Evolutionary conservation across 2,329 filamentous ascomycete genomes (phyloP), one percentile per base, ranked within the genome.

Genomic region (Aspergillus ochraceoroseus): DNA sequence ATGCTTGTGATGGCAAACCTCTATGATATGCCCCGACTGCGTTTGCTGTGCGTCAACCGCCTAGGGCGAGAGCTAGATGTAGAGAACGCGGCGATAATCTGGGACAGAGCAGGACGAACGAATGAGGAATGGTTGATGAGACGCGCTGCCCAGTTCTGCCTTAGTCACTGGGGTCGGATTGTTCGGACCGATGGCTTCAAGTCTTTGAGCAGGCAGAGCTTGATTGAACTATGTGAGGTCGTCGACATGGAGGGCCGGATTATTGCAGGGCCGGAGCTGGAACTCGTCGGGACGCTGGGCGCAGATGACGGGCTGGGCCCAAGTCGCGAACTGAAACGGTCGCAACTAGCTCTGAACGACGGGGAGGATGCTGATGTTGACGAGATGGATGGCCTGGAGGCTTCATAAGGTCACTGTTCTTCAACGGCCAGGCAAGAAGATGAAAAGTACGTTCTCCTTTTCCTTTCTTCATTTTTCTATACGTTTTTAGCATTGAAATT

Each of bases 1-100:
- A 80, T 98, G 64, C 76, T 98, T 2, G 90, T 98, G 49, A 94
- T 98, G 86, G 88, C 88, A 29, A 95, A 96, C 63, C 86, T 96
- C 32, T 98, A 98, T 68, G 90, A 95, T 59, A 94, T 98, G 70
- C 89, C 89, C 1, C 87, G 92, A 52, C 79, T 98, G 15, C 85
- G 90, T 13, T 77, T 95, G 5, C 75, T 96, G 1, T 95, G 90
- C 61, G 85, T 96, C 39, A 90, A 95, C 60, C 80, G 92, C 6
- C 75, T 98, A 3, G 83, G 85, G 41, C 85, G 87, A 47, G 92
- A 98, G 59, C 77, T 98, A 2, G 90, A 96, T 59, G 84, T 96
- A 26, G 87, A 94, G 45, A 88, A 95, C 58, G 90, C 90, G 2
- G 95, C 92, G 49, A 83, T 94, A 53, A 89, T 95, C 41, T 98